Evolutionary conservation across 192 early-diverging fungal genomes (phyloP), one percentile per base, ranked within the genome.

Genomic region (Dissophora globulifera): DNA sequence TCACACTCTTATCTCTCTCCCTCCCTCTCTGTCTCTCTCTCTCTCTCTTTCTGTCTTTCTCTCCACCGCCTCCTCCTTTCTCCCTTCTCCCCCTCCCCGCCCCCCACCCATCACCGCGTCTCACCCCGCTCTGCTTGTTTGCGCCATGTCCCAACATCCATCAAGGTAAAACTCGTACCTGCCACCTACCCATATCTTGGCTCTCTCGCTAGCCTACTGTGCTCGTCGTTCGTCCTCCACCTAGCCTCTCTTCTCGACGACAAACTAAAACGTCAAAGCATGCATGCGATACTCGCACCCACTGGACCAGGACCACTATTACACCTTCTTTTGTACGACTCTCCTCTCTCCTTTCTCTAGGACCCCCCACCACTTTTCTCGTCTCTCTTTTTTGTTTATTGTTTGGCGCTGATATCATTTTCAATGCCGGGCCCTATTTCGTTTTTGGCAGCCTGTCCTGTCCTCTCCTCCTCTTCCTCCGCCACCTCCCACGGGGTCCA

Each of bases 101-200:
- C 30, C 43, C n/a, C 43, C 12, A 45, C 43, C 17, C 33, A 33
- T 38, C 52, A n/a, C n/a, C n/a, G n/a, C n/a, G n/a, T n/a, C n/a
- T n/a, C n/a, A n/a, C n/a, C n/a, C n/a, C n/a, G n/a, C n/a, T n/a
- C n/a, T n/a, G n/a, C n/a, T n/a, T n/a, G n/a, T n/a, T n/a, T n/a
- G n/a, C n/a, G n/a, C n/a, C n/a, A n/a, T 38, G 5, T 54, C 16
- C 16, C 27, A 54, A 15, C 56, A 29, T 48, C 56, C 46, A 60
- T 60, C 58, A 48, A 60, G 58, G 58, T 60, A 60, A 31, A 33
- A 4, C 35, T 15, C 52, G 1, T 32, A 19, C 38, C 54, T 17
- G 16, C 50, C 17, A 31, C 43, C 10, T n/a, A 17, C 43, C 4
- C 43, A 45, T 17, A 45, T 45, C 43, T 45, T 12, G 10, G n/a